Evolutionary conservation across 257 asterid species (phyloP).

Genomic region (Anisodus acutangulus): DNA sequence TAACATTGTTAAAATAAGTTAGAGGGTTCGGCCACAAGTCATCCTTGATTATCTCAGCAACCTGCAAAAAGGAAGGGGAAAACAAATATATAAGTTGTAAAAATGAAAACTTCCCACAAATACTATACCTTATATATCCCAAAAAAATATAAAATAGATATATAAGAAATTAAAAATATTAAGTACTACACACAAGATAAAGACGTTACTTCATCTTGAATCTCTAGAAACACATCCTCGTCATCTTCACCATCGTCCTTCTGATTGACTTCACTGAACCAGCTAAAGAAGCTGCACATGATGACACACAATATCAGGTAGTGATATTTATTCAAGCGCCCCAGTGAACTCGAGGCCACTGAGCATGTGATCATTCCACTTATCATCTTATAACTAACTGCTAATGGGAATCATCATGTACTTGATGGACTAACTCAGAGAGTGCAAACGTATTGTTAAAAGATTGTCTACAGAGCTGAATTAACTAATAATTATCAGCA

Average conservation of each 20-base stretch:
- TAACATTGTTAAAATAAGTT: conserved; percentile 60
- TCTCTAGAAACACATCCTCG: conserved; percentile 25
- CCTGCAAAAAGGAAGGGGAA: conserved; percentile 40
- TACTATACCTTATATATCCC: background rate
- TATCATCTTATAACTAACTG: background rate
- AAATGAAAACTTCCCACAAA: conserved; percentile 5
- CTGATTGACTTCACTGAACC: conserved; percentile 69
- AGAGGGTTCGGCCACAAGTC: conserved; percentile 79
- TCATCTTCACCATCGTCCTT: conserved; percentile 72
- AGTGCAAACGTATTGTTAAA: background rate
- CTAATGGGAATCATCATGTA: conserved; percentile 9
- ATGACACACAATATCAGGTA: background rate
- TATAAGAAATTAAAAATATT: background rate
- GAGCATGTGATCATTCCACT: conserved; percentile 1
- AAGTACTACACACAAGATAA: background rate
- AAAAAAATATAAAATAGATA: background rate
- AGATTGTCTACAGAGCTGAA: background rate
- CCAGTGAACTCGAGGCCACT: background rate
- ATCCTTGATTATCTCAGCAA: conserved; percentile 81
- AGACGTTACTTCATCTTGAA: conserved; percentile 79
- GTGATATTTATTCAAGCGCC: background rate
- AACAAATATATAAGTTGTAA: background rate
- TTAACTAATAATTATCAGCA: conserved; percentile 14
- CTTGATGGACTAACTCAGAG: background rate
- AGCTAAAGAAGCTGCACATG: conserved; percentile 79